phyloP scores from a whole-genome alignment of 768 basidiomycete genomes.

The Gyrodon lividus region DNA sequence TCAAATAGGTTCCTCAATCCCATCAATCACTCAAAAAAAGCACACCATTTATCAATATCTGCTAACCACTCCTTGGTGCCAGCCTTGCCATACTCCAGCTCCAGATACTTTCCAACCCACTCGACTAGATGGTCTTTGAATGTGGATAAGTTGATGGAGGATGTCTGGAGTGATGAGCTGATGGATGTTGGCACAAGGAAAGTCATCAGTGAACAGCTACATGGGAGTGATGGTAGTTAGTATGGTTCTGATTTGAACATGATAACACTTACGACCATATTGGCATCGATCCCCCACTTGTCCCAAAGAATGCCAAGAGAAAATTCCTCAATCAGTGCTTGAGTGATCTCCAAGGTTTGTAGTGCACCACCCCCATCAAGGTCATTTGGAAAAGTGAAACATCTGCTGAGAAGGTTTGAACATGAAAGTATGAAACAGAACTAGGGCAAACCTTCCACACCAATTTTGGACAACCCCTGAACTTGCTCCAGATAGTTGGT shows the following conservation, averaged over 20 bases:
- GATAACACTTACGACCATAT: conserved; percentile 21
- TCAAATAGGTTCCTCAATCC: conserved; percentile 23
- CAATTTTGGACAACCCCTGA: conserved; percentile 35
- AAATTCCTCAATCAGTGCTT: background rate
- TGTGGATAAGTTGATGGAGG: background rate
- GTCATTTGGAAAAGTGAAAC: background rate
- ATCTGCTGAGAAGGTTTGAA: background rate
- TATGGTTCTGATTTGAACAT: background rate
- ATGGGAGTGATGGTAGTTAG: too few species aligned
- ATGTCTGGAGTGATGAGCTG: conserved; percentile 10
- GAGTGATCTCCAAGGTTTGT: background rate
- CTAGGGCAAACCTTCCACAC: conserved; percentile 21
- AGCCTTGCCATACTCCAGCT: background rate
- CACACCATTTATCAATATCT: conserved; percentile 32
- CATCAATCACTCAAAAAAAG: background rate
- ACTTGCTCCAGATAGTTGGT: conserved; percentile 42
- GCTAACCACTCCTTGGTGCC: conserved; percentile 17
- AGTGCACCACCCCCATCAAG: background rate
- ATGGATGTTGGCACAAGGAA: conserved; percentile 33
- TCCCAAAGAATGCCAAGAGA: background rate
- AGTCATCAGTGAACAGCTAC: conserved; percentile 32
- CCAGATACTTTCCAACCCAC: background rate
- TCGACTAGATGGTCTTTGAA: background rate
- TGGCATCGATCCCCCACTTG: conserved; percentile 17
- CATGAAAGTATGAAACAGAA: background rate